phyloP scores from a whole-genome alignment of 495 filamentous ascomycete species.

The Cercophora newfieldiana region DNA sequence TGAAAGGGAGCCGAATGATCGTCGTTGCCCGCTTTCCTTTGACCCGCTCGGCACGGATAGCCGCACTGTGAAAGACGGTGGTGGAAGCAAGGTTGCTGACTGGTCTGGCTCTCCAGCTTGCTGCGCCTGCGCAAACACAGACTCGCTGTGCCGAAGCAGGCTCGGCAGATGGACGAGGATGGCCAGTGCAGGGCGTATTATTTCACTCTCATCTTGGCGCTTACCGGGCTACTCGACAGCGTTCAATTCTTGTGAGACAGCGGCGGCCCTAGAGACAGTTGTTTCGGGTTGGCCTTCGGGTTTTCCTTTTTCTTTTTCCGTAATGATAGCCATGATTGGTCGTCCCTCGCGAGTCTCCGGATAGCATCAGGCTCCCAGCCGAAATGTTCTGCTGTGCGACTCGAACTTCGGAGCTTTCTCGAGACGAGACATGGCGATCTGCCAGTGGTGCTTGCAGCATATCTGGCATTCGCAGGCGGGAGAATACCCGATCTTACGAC shows the following conservation, averaged over 20 bases:
- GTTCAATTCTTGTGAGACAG: not conserved
- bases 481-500: not conserved
- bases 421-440: conserved; percentile 19
- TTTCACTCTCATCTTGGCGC: conserved; percentile 6
- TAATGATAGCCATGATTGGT: conserved; percentile 19
- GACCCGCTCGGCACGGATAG: conserved; percentile 7
- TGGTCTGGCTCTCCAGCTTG: not conserved
- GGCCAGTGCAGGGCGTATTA: not conserved
- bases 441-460: conserved; percentile 13
- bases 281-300: conserved; percentile 15
- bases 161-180: conserved; percentile 9
- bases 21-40: not conserved
- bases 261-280: conserved; percentile 7
- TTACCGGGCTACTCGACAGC: not conserved
- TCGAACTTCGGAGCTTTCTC: conserved; percentile 18
- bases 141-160: conserved; percentile 5
- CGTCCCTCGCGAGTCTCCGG: conserved; percentile 14
- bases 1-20: not conserved
- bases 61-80: conserved; percentile 4
- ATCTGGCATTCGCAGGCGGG: conserved; percentile 9
- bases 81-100: conserved; percentile 1
- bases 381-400: conserved; percentile 14
- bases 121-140: conserved; percentile 6
- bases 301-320: conserved; percentile 15
- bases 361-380: conserved; percentile 16